Evolutionary conservation across 129 eudicot species (phyloP).

Genomic region (Escallonia rubra): DNA sequence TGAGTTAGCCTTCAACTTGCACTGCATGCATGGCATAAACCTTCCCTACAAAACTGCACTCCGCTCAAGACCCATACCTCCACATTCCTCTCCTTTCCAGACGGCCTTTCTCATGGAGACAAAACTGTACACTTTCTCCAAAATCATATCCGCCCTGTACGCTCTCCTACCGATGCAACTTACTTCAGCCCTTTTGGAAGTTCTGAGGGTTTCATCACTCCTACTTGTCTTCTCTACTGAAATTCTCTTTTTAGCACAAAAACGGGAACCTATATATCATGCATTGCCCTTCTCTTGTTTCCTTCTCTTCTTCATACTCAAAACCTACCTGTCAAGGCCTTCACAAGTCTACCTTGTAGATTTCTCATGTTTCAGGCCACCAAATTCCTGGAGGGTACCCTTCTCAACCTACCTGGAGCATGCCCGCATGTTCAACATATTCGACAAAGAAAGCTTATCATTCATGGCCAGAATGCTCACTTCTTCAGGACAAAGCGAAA

Average conservation of each 20-base stretch:
- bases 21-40: not conserved
- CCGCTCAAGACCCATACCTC: conserved; percentile 1
- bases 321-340: conserved; percentile 17
- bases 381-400: conserved; percentile 64
- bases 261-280: conserved; percentile 27
- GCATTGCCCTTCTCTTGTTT: conserved; percentile 8
- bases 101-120: not conserved
- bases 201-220: conserved; percentile 9
- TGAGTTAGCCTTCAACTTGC: conserved; percentile 16
- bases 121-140: not conserved
- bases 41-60: conserved; percentile 1
- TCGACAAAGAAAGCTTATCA: conserved; percentile 38
- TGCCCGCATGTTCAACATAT: conserved; percentile 27
- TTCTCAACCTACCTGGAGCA: conserved; percentile 61
- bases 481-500: conserved; percentile 62
- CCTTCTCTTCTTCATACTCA: conserved; percentile 5
- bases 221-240: conserved; percentile 21
- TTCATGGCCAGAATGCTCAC: conserved; percentile 52
- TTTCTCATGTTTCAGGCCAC: conserved; percentile 72
- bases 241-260: conserved; percentile 16
- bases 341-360: conserved; percentile 59
- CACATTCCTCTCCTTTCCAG: conserved; percentile 2
- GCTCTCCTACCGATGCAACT: not conserved
- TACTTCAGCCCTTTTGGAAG: conserved; percentile 11
- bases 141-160: too few species aligned